These are phyloP conservation scores for Debaryomyces singareniensis DNA, from an alignment of 1,139 yeast species.

Conservation along the genomic window DNA sequence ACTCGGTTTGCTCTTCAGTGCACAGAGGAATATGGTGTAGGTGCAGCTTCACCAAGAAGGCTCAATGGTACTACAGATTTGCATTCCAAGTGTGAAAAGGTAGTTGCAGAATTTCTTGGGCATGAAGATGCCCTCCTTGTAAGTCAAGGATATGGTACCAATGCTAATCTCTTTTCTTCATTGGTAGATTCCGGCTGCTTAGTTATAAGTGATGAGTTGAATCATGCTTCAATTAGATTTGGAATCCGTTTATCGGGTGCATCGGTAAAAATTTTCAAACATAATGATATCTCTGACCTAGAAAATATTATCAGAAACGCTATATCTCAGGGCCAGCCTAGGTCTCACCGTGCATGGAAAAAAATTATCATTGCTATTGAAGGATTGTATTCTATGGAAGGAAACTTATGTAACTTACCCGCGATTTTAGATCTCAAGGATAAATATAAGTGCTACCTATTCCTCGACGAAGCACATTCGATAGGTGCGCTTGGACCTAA, in stretches of 20 bases:
- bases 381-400: constrained; percentile 97
- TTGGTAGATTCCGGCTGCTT: constrained; percentile 82
- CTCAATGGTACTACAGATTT: constrained; percentile 72
- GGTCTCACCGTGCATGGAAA: constrained; percentile 95
- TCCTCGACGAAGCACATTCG: constrained; percentile 97
- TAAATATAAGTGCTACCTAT: constrained; percentile 82
- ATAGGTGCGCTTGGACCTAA: constrained; percentile 94
- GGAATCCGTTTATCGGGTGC: constrained; percentile 95
- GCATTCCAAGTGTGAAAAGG: constrained; percentile 66
- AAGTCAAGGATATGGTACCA: constrained; percentile 95
- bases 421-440: constrained; percentile 66
- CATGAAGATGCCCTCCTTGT: constrained; percentile 83
- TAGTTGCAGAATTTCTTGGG: constrained; percentile 82
- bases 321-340: constrained; percentile 94
- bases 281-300: constrained; percentile 78
- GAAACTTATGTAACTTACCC: constrained; percentile 87
- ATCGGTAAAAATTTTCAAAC: constrained; percentile 85
- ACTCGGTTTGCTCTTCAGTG: constrained; percentile 69
- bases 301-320: constrained; percentile 80
- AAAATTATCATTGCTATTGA: constrained; percentile 91
- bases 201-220: constrained; percentile 88
- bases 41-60: constrained; percentile 73
- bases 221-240: constrained; percentile 92
- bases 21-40: constrained; percentile 64
- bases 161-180: constrained; percentile 83